A percentile compares a stretch with the other conserved stretches of the same genome.
phyloP scores from a whole-genome alignment of 208 protist genomes.

The Leishmania tarentolae region DNA sequence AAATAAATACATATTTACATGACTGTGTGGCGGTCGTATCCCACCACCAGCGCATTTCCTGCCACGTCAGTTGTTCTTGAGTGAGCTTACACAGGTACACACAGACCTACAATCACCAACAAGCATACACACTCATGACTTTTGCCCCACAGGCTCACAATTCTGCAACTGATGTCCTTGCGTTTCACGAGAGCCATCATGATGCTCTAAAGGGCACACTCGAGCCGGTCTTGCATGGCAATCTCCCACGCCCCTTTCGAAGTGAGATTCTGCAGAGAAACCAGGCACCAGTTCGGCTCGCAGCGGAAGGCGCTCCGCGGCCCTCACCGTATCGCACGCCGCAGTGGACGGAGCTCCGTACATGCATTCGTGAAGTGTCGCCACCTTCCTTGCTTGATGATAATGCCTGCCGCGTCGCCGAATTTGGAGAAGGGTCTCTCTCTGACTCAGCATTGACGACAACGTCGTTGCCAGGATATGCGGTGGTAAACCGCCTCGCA shows the following conservation, averaged over 20 bases:
- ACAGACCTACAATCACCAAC: not conserved
- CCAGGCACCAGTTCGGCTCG: conserved; percentile 1
- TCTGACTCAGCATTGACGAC: not conserved
- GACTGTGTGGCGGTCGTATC: not conserved
- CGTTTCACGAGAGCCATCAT: conserved; percentile 53
- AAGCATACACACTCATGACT: not conserved
- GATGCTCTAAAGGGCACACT: conserved; percentile 42
- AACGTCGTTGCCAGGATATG: not conserved
- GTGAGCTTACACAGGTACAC: not conserved
- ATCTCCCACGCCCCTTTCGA: conserved; percentile 10
- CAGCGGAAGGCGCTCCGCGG: not conserved
- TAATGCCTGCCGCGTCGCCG: not conserved
- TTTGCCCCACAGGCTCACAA: not conserved
- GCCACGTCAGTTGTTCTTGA: not conserved
- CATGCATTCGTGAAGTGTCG: conserved; percentile 26
- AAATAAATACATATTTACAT: too few relatives aligned
- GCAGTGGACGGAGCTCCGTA: conserved; percentile 31
- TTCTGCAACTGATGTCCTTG: conserved; percentile 27
- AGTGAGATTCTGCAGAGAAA: not conserved
- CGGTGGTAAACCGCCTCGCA: conserved; percentile 19
- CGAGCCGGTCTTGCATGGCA: conserved; percentile 21
- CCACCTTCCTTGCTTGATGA: not conserved
- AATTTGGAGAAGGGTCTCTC: not conserved
- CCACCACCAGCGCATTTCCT: not conserved
- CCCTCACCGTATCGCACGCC: conserved; percentile 14